Evolutionary conservation across 441 rosid genomes (phyloP).

Genomic region (Erodium chrysanthum): DNA sequence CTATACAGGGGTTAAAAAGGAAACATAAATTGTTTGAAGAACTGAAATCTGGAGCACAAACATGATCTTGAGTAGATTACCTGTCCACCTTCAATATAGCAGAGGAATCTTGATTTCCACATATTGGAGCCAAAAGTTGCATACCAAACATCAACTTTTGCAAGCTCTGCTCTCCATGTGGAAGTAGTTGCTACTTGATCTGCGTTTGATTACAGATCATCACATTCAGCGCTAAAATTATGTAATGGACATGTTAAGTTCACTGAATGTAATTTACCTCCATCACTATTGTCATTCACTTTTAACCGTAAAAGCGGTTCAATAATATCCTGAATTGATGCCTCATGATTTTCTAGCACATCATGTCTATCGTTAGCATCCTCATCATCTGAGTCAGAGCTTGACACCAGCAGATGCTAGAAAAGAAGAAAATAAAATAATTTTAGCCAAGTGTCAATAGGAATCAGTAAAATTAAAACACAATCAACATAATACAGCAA

Average conservation of each 20-base stretch:
- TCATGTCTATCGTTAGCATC: constrained; percentile 23
- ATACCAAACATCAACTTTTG: constrained; percentile 72
- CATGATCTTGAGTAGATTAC: constrained; percentile 26
- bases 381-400: constrained; percentile 59
- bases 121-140: constrained; percentile 80
- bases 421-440: constrained; percentile 23
- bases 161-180: constrained; percentile 61
- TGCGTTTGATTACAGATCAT: constrained; percentile 17
- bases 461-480: neutral
- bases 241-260: neutral
- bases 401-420: constrained; percentile 39
- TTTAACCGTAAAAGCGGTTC: constrained; percentile 50
- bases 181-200: constrained; percentile 24
- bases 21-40: neutral
- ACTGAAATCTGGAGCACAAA: neutral
- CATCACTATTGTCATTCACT: constrained; percentile 36
- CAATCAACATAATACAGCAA: neutral
- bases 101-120: constrained; percentile 73
- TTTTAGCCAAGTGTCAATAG: constrained; percentile 16
- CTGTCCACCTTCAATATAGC: constrained; percentile 87
- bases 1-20: neutral
- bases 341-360: constrained; percentile 23
- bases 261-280: constrained; percentile 20
- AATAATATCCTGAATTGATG: constrained; percentile 28
- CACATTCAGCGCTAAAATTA: constrained; percentile 1